Conservation (phyloP, 768 basidiomycete genomes). For the Coprinopsis marcescibilis region DNA sequence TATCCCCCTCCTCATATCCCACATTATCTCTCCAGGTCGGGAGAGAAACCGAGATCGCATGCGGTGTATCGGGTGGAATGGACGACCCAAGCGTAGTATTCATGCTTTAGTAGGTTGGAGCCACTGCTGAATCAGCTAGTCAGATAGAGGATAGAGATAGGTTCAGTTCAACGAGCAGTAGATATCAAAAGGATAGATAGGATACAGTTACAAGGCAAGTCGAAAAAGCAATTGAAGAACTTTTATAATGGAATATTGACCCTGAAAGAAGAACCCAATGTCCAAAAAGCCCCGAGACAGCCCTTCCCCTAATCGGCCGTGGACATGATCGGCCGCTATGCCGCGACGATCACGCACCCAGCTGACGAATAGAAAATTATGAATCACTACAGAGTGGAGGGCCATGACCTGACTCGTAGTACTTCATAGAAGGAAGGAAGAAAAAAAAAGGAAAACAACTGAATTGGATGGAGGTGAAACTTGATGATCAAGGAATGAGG, state of each 20-base stretch:
- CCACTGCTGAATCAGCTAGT: too few relatives aligned
- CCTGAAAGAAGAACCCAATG: too few relatives aligned
- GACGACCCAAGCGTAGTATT: conserved; percentile 38
- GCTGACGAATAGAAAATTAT: background rate
- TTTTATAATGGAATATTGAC: too few relatives aligned
- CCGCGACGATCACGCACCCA: background rate
- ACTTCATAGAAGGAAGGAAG: background rate
- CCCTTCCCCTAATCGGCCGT: conserved; percentile 18
- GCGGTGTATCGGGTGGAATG: conserved; percentile 66
- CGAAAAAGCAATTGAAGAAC: background rate
- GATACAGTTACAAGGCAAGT: background rate
- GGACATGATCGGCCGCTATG: conserved; percentile 10
- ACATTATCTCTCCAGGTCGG: conserved; percentile 91
- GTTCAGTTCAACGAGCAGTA: too few relatives aligned
- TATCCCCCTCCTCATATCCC: conserved; percentile 86
- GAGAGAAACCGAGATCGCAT: conserved; percentile 93
- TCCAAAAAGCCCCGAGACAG: too few relatives aligned
- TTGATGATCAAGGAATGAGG: too few relatives aligned
- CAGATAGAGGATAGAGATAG: too few relatives aligned
- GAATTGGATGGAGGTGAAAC: too few relatives aligned
- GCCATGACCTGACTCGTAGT: background rate
- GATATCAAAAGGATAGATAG: too few relatives aligned
- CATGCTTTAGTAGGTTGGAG: too few relatives aligned
- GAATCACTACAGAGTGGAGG: background rate
- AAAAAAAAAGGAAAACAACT: background rate